These are phyloP conservation scores for Aethionema arabicum DNA, from an alignment of 345 rosid genomes.

Conservation along the genomic window DNA sequence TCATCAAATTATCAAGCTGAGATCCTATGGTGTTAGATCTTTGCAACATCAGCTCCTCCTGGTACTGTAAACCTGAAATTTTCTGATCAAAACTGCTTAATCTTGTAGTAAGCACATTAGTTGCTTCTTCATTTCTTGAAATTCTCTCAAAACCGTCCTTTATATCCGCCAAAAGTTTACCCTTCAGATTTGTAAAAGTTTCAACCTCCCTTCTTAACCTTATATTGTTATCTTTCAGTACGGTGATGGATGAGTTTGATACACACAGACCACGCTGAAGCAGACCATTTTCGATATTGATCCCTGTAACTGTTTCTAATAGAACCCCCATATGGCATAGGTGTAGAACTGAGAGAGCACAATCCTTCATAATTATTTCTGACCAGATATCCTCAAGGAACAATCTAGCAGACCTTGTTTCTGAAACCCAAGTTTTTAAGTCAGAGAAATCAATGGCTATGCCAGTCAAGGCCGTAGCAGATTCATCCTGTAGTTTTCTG, in stretches of 20 bases:
- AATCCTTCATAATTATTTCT: constrained; percentile 79
- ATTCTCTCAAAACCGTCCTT: constrained; percentile 76
- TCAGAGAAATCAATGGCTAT: constrained; percentile 48
- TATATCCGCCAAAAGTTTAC: constrained; percentile 78
- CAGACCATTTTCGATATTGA: constrained; percentile 82
- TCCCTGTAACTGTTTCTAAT: constrained; percentile 78
- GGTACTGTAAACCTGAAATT: constrained; percentile 64
- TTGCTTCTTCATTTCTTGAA: constrained; percentile 77
- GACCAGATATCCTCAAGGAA: constrained; percentile 96
- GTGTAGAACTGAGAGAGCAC: constrained; percentile 85
- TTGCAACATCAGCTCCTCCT: constrained; percentile 88
- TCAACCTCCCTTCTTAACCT: constrained; percentile 79
- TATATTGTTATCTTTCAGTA: constrained; percentile 69
- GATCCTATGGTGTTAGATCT: constrained; percentile 77
- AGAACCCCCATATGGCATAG: constrained; percentile 88
- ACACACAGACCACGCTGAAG: constrained; percentile 74
- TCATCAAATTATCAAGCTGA: constrained; percentile 69
- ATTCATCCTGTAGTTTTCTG: constrained; percentile 48
- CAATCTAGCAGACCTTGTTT: constrained; percentile 57
- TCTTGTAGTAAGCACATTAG: constrained; percentile 56
- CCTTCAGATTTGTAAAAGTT: constrained; percentile 65
- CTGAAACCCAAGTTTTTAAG: constrained; percentile 51
- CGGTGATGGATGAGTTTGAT: constrained; percentile 64
- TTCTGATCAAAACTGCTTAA: constrained; percentile 66
- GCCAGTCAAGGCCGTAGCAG: constrained; percentile 42